Evolutionary conservation across 1,284 basidiomycete genomes (phyloP).

Genomic region (Vanrija humicola): DNA sequence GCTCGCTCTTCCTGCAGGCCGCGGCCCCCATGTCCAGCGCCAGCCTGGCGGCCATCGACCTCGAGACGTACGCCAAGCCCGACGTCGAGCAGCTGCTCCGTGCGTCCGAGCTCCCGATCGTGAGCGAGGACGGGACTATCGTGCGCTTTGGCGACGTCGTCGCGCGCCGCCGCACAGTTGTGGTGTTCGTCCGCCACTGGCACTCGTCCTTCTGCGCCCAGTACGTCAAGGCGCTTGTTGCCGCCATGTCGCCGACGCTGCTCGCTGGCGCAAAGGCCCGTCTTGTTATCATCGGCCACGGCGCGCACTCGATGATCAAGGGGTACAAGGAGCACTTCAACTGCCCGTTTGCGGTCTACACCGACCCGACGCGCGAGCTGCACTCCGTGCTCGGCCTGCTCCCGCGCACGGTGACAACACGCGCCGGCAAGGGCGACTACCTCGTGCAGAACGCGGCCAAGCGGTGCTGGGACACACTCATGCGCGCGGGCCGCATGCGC

Average conservation of each 20-base stretch:
- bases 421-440: constrained; percentile 57
- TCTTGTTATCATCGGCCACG: constrained; percentile 70
- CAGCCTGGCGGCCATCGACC: too few species aligned
- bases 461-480: constrained; percentile 7
- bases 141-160: constrained; percentile 71
- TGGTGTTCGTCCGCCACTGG: constrained; percentile 55
- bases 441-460: constrained; percentile 19
- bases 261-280: constrained; percentile 54
- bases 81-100: constrained; percentile 51
- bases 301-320: constrained; percentile 32
- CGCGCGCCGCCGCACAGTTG: constrained; percentile 56
- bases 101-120: constrained; percentile 61
- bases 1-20: too few species aligned
- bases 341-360: constrained; percentile 60
- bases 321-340: constrained; percentile 52
- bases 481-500: constrained; percentile 11
- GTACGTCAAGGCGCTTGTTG: constrained; percentile 67
- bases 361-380: constrained; percentile 67
- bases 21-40: too few species aligned
- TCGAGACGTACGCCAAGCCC: constrained; percentile 11
- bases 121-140: constrained; percentile 62
- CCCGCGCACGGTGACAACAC: constrained; percentile 47
- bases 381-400: constrained; percentile 74
- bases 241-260: constrained; percentile 55
- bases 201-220: constrained; percentile 74